Conservation (phyloP, 2,329 filamentous ascomycete genomes). For the Gyromitra esculenta region DNA sequence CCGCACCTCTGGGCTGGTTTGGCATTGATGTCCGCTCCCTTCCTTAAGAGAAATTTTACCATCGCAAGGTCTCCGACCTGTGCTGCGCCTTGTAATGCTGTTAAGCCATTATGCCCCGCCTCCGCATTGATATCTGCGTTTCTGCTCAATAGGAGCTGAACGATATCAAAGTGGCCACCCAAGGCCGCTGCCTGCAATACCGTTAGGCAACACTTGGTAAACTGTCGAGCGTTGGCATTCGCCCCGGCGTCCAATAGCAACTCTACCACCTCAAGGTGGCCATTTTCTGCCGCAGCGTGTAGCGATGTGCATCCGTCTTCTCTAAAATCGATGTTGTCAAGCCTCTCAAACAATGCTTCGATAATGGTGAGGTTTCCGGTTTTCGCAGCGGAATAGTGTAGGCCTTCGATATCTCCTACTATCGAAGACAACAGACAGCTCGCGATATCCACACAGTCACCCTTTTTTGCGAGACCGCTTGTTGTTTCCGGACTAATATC, state of each 20-base stretch:
- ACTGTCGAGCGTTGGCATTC: too few relatives aligned
- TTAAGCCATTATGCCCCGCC: neutral
- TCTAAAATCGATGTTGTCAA: neutral
- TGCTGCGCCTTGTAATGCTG: neutral
- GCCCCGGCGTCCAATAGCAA: neutral
- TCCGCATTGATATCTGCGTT: neutral
- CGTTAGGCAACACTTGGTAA: too few relatives aligned
- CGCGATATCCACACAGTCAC: neutral
- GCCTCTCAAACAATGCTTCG: neutral
- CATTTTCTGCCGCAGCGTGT: neutral
- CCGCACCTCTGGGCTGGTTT: neutral
- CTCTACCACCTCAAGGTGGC: neutral
- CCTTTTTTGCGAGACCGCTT: neutral
- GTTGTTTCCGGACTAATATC: neutral
- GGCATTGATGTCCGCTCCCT: neutral
- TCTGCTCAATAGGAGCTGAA: neutral
- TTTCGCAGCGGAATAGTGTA: neutral
- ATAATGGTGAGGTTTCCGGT: neutral
- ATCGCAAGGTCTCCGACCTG: neutral
- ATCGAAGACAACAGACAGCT: neutral
- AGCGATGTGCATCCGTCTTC: neutral
- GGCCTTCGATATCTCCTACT: neutral
- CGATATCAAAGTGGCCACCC: neutral
- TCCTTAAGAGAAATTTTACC: neutral
- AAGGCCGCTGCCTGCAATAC: too few relatives aligned